Percentiles rank a stretch among this genome's conserved stretches.
Conservation (phyloP, 768 basidiomycete species). For the Pleurotus tuoliensis region DNA sequence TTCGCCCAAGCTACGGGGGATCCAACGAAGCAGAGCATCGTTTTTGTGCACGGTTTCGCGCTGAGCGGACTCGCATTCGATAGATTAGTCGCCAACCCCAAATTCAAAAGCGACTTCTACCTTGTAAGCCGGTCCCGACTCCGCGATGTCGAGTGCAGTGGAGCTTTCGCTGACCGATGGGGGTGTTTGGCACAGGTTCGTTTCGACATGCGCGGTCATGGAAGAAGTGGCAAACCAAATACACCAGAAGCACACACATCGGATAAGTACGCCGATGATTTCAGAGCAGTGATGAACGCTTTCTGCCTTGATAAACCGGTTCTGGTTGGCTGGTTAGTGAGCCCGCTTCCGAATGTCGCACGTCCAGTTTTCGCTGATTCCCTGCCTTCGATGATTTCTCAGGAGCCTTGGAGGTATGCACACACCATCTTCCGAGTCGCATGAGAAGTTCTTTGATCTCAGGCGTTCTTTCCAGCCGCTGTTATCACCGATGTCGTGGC, state of each 20-base stretch:
- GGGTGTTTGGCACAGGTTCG: background rate
- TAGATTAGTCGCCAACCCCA: constrained; percentile 23
- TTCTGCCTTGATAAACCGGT: background rate
- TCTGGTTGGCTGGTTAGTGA: background rate
- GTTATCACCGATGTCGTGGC: background rate
- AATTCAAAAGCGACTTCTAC: too few species aligned
- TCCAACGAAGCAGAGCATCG: constrained; percentile 29
- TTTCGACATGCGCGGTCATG: constrained; percentile 5
- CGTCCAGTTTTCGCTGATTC: too few species aligned
- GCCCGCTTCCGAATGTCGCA: too few species aligned
- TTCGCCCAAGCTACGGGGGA: constrained; percentile 37
- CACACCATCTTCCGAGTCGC: background rate
- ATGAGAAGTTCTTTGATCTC: background rate
- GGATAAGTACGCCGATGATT: background rate
- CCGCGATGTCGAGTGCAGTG: too few species aligned
- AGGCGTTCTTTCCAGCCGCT: background rate
- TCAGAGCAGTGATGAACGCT: background rate
- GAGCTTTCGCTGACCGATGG: too few species aligned
- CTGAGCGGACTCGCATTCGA: constrained; percentile 33
- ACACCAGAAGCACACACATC: constrained; percentile 1
- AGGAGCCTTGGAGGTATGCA: background rate
- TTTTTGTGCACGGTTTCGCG: constrained; percentile 39
- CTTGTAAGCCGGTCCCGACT: too few species aligned
- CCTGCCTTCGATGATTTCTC: background rate
- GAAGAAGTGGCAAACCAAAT: constrained; percentile 4